Evolutionary conservation across 139 green algal species (phyloP).

Genomic region (Pseudopediastrum boryanum): DNA sequence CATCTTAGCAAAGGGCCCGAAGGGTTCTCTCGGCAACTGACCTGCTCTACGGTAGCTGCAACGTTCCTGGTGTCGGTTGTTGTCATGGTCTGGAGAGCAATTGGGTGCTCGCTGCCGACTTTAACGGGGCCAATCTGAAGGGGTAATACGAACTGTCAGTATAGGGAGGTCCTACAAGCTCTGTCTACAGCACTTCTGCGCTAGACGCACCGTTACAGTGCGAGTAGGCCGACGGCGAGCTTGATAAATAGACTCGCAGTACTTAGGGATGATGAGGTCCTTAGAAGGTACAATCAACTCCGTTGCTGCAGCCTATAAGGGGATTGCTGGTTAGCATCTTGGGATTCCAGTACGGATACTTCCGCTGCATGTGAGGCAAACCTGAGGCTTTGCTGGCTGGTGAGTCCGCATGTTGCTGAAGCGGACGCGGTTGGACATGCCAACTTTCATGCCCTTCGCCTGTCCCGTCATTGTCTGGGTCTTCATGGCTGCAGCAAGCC

Average conservation of each 20-base stretch:
- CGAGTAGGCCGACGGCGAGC: constrained; percentile 82
- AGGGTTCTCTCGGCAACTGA: constrained; percentile 39
- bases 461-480: too few relatives aligned
- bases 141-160: not conserved
- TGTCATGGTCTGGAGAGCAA: constrained; percentile 98
- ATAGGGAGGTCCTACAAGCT: not conserved
- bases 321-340: too few relatives aligned
- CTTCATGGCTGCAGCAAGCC: too few relatives aligned
- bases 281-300: constrained; percentile 18
- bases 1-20: too few relatives aligned
- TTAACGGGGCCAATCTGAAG: constrained; percentile 91
- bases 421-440: too few relatives aligned
- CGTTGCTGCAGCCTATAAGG: constrained; percentile 30
- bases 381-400: too few relatives aligned
- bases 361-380: too few relatives aligned
- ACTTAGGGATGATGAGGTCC: constrained; percentile 60
- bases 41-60: constrained; percentile 90
- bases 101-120: constrained; percentile 90
- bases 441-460: too few relatives aligned
- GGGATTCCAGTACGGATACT: too few relatives aligned
- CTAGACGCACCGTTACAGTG: constrained; percentile 75
- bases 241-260: constrained; percentile 87
- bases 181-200: not conserved
- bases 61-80: constrained; percentile 97
- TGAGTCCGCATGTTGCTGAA: too few relatives aligned